Percentiles rank a stretch among this genome's conserved stretches.
These are phyloP conservation scores for Papiliotrema flavescens DNA, from an alignment of 1,284 basidiomycete genomes.

Conservation along the genomic window DNA sequence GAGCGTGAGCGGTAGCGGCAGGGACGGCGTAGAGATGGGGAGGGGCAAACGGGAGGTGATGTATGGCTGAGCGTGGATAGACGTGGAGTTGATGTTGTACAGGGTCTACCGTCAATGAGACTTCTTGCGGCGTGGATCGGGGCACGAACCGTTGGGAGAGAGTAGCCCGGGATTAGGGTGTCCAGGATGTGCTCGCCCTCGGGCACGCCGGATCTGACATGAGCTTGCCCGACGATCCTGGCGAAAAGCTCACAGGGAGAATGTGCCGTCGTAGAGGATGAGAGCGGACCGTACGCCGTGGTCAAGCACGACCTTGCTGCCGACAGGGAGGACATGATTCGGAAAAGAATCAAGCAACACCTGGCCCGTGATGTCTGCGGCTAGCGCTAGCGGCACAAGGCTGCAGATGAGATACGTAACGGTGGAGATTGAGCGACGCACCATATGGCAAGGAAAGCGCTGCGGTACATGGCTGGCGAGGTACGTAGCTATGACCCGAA, in stretches of 20 bases:
- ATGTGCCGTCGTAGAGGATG: constrained; percentile 35
- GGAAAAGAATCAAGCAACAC: not conserved
- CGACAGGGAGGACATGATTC: not conserved
- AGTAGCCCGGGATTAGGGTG: constrained; percentile 31
- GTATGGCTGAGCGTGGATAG: constrained; percentile 58
- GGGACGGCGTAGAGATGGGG: constrained; percentile 58
- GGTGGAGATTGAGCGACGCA: too few species aligned
- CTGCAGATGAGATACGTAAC: not conserved
- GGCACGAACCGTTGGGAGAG: constrained; percentile 25
- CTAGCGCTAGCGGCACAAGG: not conserved
- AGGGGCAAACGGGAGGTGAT: constrained; percentile 63
- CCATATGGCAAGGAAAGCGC: too few species aligned
- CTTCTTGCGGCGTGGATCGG: not conserved
- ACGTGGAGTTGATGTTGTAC: not conserved
- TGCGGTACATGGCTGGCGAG: too few species aligned
- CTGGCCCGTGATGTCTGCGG: not conserved
- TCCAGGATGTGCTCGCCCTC: constrained; percentile 37
- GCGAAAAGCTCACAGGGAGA: constrained; percentile 28
- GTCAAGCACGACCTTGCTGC: constrained; percentile 30
- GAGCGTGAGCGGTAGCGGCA: constrained; percentile 65
- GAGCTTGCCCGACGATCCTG: not conserved
- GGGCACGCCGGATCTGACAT: constrained; percentile 18
- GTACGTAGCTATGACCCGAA: too few species aligned
- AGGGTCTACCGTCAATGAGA: constrained; percentile 3
- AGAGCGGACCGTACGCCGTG: constrained; percentile 22